phyloP scores from a whole-genome alignment of 2,329 filamentous ascomycete species.

The Dothiorella sarmentorum region DNA sequence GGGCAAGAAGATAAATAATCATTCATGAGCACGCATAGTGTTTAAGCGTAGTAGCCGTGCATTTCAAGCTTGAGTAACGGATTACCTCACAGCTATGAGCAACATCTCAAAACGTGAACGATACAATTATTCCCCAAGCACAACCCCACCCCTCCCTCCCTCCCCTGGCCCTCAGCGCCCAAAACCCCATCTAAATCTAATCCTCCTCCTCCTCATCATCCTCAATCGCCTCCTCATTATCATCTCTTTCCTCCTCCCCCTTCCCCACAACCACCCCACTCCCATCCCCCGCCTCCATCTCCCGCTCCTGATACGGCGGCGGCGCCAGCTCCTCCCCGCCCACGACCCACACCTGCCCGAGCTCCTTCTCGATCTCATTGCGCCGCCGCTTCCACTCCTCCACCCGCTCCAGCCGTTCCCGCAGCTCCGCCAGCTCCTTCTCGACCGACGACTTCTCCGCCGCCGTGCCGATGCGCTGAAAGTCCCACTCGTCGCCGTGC shows the following conservation, averaged over 20 bases:
- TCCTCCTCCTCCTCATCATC: conserved; percentile 8
- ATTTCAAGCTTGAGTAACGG: no score
- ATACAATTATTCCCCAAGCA: no score
- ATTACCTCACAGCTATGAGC: no score
- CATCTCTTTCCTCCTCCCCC: not conserved
- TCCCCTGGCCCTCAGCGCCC: no score
- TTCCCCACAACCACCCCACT: conserved; percentile 10
- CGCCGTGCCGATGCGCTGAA: conserved; percentile 90
- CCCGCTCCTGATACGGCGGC: conserved; percentile 33
- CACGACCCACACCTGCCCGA: conserved; percentile 62
- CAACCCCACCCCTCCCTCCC: no score
- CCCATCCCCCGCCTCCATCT: not conserved
- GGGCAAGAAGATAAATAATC: no score
- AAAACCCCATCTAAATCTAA: not conserved
- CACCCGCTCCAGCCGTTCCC: conserved; percentile 75
- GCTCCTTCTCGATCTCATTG: conserved; percentile 77
- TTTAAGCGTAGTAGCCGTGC: no score
- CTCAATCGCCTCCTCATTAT: not conserved
- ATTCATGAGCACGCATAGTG: no score
- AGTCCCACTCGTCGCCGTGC: conserved; percentile 82
- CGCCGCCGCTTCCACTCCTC: conserved; percentile 77
- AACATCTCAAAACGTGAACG: no score
- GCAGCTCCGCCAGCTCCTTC: conserved; percentile 81
- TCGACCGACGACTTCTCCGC: conserved; percentile 91
- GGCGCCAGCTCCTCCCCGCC: conserved; percentile 39